Base-by-base conservation (phyloP, 2,329 filamentous ascomycete genomes). In the Aspergillus uvarum region DNA sequence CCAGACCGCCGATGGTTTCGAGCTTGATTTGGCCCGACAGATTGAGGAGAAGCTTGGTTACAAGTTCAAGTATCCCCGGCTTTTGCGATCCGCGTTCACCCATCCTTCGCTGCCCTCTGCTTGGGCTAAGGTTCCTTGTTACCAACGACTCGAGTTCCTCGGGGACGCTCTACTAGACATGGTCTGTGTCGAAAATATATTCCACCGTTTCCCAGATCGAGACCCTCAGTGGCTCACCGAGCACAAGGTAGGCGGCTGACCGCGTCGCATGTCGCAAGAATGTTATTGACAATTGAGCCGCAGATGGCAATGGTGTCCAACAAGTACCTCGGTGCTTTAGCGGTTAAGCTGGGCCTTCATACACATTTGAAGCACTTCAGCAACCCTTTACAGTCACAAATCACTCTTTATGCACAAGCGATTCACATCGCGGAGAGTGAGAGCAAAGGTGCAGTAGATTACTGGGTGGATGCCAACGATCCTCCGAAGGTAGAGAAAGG, bases 221-320 rank as follows among this genome's bases (percentile, higher is more conserved):
- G 92, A 96, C 69, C 94, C 95, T 0, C 93, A 98, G 73, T 98
- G 94, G 94, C 82, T 99, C 60, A 98, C 95, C 0, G 95, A 98
- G 76, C 94, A 98, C 82, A 98, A 98, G 67, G 80, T 80, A 70
- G 56, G 70, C 61, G n/a, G 3, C 10, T 3, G 8, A 19, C n/a
- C 31, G 3, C 14, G 3, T 8, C 7, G 4, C 26, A 8, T n/a
- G n/a, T 6, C 5, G 8, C 19, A 42, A 14, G 22, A 19, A 31
- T 35, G 2, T 22, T 47, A 26, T 58, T 71, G 51, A 69, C 22
- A 26, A 29, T 7, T 54, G 35, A n/a, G 47, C 21, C 51, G 38
- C 61, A 81, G 78, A 97, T 96, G 88, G 92, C 93, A n/a, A 97
- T 99, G 91, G 93, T 95, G 0, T 95, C 91, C 56, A 99, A 99